A percentile compares a stretch with the other conserved stretches of the same genome.
Conservation (phyloP, 345 rosid species). For the Hirschfeldia incana region DNA sequence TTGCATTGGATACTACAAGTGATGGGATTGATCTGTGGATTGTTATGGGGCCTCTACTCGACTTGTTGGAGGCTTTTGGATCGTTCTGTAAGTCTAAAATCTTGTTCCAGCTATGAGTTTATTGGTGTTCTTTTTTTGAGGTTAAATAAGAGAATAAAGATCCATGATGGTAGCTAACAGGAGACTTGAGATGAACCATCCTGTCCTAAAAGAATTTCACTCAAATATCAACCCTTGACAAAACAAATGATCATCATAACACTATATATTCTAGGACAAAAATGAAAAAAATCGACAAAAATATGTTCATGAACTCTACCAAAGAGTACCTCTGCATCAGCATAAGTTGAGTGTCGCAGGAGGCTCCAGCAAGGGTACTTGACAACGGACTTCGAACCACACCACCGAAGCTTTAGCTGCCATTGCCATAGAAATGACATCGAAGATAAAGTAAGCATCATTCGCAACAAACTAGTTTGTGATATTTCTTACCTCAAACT, state of each 20-base stretch:
- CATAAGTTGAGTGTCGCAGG: slow-evolving; percentile 75
- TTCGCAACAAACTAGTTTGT: background rate
- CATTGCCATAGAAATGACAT: too few species aligned
- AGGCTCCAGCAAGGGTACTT: slow-evolving; percentile 98
- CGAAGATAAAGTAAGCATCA: background rate
- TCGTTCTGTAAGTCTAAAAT: slow-evolving; percentile 48
- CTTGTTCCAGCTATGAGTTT: too few species aligned
- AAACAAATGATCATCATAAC: too few species aligned
- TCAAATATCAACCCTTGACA: too few species aligned
- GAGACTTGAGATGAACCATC: too few species aligned
- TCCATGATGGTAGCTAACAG: too few species aligned
- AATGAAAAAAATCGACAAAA: too few species aligned
- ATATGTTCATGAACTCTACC: slow-evolving; percentile 2
- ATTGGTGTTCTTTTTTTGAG: too few species aligned
- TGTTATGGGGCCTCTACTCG: slow-evolving; percentile 74
- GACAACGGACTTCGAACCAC: slow-evolving; percentile 89
- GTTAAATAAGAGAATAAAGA: too few species aligned
- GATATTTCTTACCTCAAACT: slow-evolving; percentile 78
- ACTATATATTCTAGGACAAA: too few species aligned
- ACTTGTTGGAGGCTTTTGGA: slow-evolving; percentile 90
- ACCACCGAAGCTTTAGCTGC: slow-evolving; percentile 83
- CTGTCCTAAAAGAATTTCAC: too few species aligned
- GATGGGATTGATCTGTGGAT: slow-evolving; percentile 58
- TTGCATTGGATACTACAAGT: too few species aligned
- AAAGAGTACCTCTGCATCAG: slow-evolving; percentile 90